These are phyloP conservation scores for Seiridium cupressi DNA, from an alignment of 2,329 filamentous ascomycete species.

Conservation along the genomic window DNA sequence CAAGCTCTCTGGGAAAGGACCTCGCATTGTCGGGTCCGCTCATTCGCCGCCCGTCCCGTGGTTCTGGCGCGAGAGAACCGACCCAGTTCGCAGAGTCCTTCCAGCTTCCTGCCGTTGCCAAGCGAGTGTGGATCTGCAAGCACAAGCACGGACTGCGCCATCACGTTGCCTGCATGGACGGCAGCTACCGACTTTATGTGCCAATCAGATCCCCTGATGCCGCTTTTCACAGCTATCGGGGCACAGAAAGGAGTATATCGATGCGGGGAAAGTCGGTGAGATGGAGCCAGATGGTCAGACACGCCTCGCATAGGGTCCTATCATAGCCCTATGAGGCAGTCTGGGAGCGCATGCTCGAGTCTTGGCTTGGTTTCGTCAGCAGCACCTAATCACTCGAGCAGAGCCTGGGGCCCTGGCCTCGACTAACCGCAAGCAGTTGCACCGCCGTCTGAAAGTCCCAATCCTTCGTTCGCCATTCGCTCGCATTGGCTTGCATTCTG, in stretches of 20 bases:
- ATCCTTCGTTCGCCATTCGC: neutral
- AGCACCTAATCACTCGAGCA: neutral
- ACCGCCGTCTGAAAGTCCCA: neutral
- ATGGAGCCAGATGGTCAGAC: neutral
- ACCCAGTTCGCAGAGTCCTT: too few relatives aligned
- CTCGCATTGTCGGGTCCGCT: too few relatives aligned
- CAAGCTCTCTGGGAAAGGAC: too few relatives aligned
- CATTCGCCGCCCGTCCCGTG: too few relatives aligned
- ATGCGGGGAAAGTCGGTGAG: slow-evolving; percentile 6
- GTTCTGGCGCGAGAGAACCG: too few relatives aligned
- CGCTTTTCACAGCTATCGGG: neutral
- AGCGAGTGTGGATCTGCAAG: neutral
- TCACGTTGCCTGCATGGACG: neutral
- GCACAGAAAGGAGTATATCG: neutral
- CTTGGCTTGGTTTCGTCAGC: neutral
- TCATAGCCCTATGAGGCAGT: neutral
- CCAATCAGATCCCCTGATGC: neutral
- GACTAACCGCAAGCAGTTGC: neutral
- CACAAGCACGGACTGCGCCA: neutral
- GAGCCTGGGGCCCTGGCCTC: too few relatives aligned
- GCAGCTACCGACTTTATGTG: slow-evolving; percentile 1
- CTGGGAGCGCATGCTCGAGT: neutral
- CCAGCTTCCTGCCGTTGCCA: too few relatives aligned
- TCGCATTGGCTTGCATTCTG: neutral
- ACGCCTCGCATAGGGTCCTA: neutral